Evolutionary conservation across 345 rosid species (phyloP).

Genomic region (Populus ilicifolia): DNA sequence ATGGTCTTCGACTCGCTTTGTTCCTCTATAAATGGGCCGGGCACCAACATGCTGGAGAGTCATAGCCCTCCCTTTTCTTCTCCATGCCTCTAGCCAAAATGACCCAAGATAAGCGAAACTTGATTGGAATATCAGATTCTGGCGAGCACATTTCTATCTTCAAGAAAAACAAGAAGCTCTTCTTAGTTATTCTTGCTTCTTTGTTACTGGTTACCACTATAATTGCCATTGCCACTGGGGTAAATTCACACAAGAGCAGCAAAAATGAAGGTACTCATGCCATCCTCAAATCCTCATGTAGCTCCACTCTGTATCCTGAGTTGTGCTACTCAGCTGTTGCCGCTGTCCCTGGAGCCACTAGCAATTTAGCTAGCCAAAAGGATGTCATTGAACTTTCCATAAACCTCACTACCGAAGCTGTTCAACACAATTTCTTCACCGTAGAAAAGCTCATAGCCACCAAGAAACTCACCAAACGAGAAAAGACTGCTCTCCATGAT

Average conservation of each 20-base stretch:
- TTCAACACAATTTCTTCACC: constrained; percentile 27
- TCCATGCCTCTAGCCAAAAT: neutral
- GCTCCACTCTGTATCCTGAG: constrained; percentile 59
- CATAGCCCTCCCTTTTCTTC: neutral
- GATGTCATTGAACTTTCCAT: constrained; percentile 35
- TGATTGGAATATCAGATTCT: constrained; percentile 24
- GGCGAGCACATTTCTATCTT: constrained; percentile 9
- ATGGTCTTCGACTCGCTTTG: neutral
- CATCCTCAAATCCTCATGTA: constrained; percentile 58
- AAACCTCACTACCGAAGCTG: constrained; percentile 23
- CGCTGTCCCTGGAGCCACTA: constrained; percentile 26
- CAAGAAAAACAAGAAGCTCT: constrained; percentile 33
- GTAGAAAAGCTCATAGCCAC: constrained; percentile 24
- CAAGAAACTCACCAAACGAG: constrained; percentile 41
- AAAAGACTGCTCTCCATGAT: constrained; percentile 77
- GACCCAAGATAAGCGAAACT: constrained; percentile 19
- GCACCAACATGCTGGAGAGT: neutral
- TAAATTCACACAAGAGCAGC: constrained; percentile 19
- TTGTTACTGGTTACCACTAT: constrained; percentile 38
- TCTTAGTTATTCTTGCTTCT: constrained; percentile 30
- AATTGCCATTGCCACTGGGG: constrained; percentile 41
- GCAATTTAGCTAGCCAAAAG: constrained; percentile 27
- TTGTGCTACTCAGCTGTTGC: constrained; percentile 67
- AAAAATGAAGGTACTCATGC: constrained; percentile 34
- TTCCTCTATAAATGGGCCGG: neutral